Evolutionary conservation across 176 grass and related monocot species (phyloP), one percentile per base, ranked within the genome.

Genomic region (Carex myosuroides): DNA sequence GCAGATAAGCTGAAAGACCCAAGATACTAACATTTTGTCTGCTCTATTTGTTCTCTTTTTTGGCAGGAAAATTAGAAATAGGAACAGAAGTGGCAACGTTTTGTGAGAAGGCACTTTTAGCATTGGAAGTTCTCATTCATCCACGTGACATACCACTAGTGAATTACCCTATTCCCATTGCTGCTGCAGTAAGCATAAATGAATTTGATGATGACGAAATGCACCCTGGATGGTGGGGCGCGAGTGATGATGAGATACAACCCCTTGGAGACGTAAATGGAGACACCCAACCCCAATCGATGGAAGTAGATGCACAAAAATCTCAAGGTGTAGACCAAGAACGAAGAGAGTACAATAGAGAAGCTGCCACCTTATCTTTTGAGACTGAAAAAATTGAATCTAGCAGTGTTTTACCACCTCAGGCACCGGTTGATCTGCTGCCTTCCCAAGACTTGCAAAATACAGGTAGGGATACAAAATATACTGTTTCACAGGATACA

Each of bases 61-160:
- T 87, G 80, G 60, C 95, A 98, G 95, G 95, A 79, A 98, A 94
- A 87, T 22, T 94, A 84, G 87, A 91, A 84, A 77, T 84, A 53
- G 92, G 87, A 82, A 91, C 91, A 41, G 64, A 81, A 82, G 67
- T 94, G 29, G 84, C 89, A 87, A 81, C 81, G 37, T 93, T 93
- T 81, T 98, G 89, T 87, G 89, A 77, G 13, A 71, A 33, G 88
- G 91, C 89, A 84, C 82, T 94, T 60, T 55, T 94, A 48, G 77
- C 91, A 17, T 88, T 98, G 88, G 92, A 98, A 88, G 92, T 93
- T 66, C 96, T 98, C 70, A 90, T 84, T 0, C 96, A 98, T 81
- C 93, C 95, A 66, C 91, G 89, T 53, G 88, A 91, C 46, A 89
- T 93, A 30, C 84, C 91, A 37, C 71, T 95, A 55, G 86, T 84